Base-by-base conservation (phyloP, 352 stramenopile species). In the Phytophthora podocarpi region DNA sequence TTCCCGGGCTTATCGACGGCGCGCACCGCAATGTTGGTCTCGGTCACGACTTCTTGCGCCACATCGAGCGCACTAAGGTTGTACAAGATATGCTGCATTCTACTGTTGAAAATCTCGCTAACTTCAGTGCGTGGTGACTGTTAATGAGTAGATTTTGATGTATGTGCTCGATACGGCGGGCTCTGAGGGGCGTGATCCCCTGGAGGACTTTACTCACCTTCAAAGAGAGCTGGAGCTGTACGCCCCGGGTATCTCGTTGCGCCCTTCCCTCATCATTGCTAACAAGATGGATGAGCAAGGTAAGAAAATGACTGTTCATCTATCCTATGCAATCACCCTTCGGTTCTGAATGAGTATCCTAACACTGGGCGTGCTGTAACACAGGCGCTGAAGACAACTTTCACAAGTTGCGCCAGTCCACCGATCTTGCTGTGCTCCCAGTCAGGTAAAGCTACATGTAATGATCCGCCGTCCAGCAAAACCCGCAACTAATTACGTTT, bases 51-150 rank as follows among this genome's bases (percentile, higher is more conserved):
- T 99, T 99, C 67, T 72, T 99, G 48, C 80, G 97, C 20, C 98
- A 99, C 74, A 98, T 99, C 40, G 96, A 99, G 72, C 92, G 98
- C 28, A 99, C 97, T 61, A 97, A 97, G 63, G 95, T 99, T 54
- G 37, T 16, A 31, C 40, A 26, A 35, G 23, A 28, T 40, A 20
- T 18, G 7, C 13, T 53, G 10, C 4, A 11, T 36, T 34, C 36
- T 52, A 13, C 16, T 30, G 43, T 31, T n/a, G 13, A 9, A 15
- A 21, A 18, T 5, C 32, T 24, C 24, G 12, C 27, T 56, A 31
- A 57, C 21, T 15, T 18, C 6, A 18, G 18, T 10, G 18, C 34
- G 4, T 45, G 24, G 18, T 55, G 26, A 3, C 35, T 31, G 48
- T 16, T 50, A 2, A 11, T 43, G 15, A 39, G 30, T 65, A 95